Conservation (phyloP, 2,329 filamentous ascomycete species). For the Cryphonectria carpinicola region DNA sequence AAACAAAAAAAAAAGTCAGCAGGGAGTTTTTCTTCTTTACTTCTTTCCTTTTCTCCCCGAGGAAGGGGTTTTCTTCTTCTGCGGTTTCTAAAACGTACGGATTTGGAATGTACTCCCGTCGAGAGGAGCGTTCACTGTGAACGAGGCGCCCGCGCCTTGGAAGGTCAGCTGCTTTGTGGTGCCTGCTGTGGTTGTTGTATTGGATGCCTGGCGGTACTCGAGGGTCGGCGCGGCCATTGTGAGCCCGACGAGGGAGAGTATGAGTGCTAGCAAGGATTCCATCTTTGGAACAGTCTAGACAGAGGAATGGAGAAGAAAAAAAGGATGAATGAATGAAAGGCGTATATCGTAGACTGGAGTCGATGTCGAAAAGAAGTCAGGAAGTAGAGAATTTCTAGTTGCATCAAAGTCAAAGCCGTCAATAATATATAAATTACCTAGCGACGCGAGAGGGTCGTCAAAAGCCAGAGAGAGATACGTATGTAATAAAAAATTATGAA, state of each 20-base stretch:
- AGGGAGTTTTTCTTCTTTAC: background rate
- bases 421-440: background rate
- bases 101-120: constrained; percentile 20
- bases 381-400: background rate
- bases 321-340: background rate
- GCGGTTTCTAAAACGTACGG: background rate
- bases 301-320: background rate
- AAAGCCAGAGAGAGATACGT: background rate
- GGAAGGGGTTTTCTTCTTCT: no score
- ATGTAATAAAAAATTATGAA: background rate
- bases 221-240: constrained; percentile 15
- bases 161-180: constrained; percentile 23
- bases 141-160: constrained; percentile 18
- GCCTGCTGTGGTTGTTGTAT: constrained; percentile 4
- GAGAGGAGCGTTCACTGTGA: constrained; percentile 18
- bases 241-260: constrained; percentile 6
- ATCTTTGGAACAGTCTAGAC: background rate
- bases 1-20: background rate
- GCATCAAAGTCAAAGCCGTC: background rate
- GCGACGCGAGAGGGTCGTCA: background rate
- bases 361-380: background rate
- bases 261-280: background rate
- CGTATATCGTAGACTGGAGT: background rate
- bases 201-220: constrained; percentile 6
- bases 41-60: no score